Evolutionary conservation across 2,329 filamentous ascomycete genomes (phyloP).

Genomic region (Colletotrichum navitas): DNA sequence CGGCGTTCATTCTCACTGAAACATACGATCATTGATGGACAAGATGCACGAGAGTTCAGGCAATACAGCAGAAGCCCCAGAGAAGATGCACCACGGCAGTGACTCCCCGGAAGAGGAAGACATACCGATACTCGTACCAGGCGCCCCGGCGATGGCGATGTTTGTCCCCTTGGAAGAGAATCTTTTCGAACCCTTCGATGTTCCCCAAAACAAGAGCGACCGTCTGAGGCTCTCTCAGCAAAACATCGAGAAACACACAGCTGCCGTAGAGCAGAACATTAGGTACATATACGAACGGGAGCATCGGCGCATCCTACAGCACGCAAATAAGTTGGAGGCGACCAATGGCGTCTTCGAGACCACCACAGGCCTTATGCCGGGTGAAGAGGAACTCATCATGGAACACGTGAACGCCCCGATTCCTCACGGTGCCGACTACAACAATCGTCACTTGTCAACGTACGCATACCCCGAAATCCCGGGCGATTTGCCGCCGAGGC

Average conservation of each 20-base stretch:
- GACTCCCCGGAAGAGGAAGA: conserved; percentile 20
- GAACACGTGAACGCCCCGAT: conserved; percentile 19
- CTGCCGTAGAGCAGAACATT: conserved; percentile 50
- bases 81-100: not conserved
- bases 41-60: conserved; percentile 4
- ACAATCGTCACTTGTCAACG: conserved; percentile 16
- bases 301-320: conserved; percentile 47
- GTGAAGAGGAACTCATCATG: conserved; percentile 22
- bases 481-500: conserved; percentile 12
- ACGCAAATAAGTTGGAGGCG: conserved; percentile 41
- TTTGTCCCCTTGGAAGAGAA: conserved; percentile 52
- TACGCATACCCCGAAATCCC: conserved; percentile 20
- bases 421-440: conserved; percentile 26
- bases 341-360: conserved; percentile 14
- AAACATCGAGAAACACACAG: conserved; percentile 49
- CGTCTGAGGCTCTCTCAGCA: conserved; percentile 48
- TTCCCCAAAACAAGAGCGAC: conserved; percentile 47
- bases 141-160: conserved; percentile 43
- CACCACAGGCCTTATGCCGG: conserved; percentile 4
- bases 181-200: conserved; percentile 46
- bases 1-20: not conserved
- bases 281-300: conserved; percentile 52
- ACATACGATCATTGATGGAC: not conserved
- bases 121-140: conserved; percentile 47
- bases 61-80: not conserved